Evolutionary conservation across 805 yeast genomes (phyloP), one percentile per base, ranked within the genome.

Genomic region (Zygoascus bituminiphila): DNA sequence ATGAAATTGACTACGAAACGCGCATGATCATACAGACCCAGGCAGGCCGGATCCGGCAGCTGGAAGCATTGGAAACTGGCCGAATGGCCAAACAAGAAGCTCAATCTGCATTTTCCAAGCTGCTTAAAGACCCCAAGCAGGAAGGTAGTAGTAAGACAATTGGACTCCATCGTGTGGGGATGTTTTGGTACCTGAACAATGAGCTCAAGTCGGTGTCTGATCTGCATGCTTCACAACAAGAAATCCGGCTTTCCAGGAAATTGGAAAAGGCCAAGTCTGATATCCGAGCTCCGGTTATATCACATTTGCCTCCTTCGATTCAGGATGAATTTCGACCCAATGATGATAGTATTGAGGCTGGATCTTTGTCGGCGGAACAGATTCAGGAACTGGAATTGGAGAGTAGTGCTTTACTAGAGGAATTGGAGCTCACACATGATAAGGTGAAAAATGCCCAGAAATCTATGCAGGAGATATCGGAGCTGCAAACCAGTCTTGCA

Each of bases 401-500:
- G 47, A 68, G 67, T 46, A 57, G 54, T 33, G 66, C 59, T 9
- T 57, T 69, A 19, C 57, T 69, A 6, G 64, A 65, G 9, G 69
- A 66, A 41, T 62, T 69, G 36, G 63, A 62, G 44, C 57, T 60
- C 15, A 60, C 65, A 8, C 59, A 66, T 17, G 63, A 61, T 39
- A 64, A 67, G 50, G 71, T 70, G 2, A 57, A 61, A 38, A 57
- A 57, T 35, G 72, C 72, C 2, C 73, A 69, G 52, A 59, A 58
- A 54, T 64, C 71, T 23, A 59, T 69, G 55, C 56, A 58, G 19
- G 96, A 87, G 59, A 82, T 89, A 39, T 75, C 88, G 0, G 77
- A 81, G 47, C 64, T 89, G 52, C 91, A 88, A 59, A 72, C 81
- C 21, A 93, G 86, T 59, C 70, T 88, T 47, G 74, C 86, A 10